Evolutionary conservation across 768 basidiomycete genomes (phyloP).

Genomic region (Trametes elegans): DNA sequence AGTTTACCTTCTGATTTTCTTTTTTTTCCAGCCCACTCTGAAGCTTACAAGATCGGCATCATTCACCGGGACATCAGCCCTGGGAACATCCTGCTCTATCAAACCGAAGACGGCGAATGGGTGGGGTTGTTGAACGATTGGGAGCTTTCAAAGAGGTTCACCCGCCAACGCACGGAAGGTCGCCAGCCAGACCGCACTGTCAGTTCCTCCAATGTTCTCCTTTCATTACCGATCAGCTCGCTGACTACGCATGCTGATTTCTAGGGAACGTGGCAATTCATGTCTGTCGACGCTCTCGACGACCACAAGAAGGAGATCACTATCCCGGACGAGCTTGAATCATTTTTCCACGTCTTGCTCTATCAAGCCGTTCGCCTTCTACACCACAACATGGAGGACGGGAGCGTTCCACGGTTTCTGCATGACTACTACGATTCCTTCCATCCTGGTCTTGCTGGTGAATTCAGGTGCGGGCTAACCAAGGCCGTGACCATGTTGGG

Average conservation of each 20-base stretch:
- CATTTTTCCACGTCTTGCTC: conserved; percentile 4
- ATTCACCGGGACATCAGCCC: conserved; percentile 15
- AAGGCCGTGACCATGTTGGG: no score
- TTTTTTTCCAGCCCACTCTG: not conserved
- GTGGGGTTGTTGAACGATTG: conserved; percentile 1
- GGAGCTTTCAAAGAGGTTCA: conserved; percentile 3
- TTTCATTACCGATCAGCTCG: no score
- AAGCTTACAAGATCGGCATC: not conserved
- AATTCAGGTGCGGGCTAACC: no score
- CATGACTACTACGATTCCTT: conserved; percentile 13
- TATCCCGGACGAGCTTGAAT: conserved; percentile 7
- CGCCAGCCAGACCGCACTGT: conserved; percentile 14
- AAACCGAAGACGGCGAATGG: not conserved
- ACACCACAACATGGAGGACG: conserved; percentile 11
- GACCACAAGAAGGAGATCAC: not conserved
- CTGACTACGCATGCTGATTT: not conserved
- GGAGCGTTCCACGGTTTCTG: conserved; percentile 4
- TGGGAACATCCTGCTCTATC: conserved; percentile 3
- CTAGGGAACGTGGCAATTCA: conserved; percentile 12
- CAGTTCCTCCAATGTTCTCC: no score
- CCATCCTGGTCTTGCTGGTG: no score
- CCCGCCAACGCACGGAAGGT: not conserved
- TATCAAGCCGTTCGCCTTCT: conserved; percentile 14
- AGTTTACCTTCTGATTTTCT: not conserved
- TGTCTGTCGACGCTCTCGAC: not conserved